phyloP scores from a whole-genome alignment of 805 yeast genomes.

The Ogataea haglerorum region DNA sequence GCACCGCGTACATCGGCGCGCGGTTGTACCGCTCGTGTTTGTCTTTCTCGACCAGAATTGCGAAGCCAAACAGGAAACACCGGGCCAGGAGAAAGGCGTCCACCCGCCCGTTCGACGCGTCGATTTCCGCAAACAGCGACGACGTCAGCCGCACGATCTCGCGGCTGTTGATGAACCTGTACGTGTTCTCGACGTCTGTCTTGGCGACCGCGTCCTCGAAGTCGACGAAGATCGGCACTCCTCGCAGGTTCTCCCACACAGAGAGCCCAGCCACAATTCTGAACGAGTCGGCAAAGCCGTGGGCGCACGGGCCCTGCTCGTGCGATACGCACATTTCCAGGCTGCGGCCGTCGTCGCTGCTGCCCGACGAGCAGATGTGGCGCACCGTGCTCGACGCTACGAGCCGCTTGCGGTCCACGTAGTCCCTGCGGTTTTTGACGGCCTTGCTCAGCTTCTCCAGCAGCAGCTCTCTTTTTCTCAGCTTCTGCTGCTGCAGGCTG shows the following conservation, averaged over 20 bases:
- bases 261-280: conserved; percentile 1
- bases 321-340: conserved; percentile 1
- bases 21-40: conserved; percentile 15
- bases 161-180: conserved; percentile 14
- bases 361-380: conserved; percentile 11
- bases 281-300: conserved; percentile 6
- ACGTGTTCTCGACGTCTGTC: conserved; percentile 11
- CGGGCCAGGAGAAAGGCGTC: conserved; percentile 12
- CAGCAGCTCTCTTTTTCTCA: conserved; percentile 9
- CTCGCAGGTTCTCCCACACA: conserved; percentile 12
- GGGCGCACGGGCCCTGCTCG: background rate
- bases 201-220: conserved; percentile 11
- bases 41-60: conserved; percentile 16
- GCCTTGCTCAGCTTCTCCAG: conserved; percentile 17
- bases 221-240: conserved; percentile 10
- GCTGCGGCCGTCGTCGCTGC: background rate
- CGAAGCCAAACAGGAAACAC: conserved; percentile 18
- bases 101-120: conserved; percentile 1
- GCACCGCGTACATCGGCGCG: conserved; percentile 15
- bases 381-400: conserved; percentile 19
- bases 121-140: conserved; percentile 8
- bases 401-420: conserved; percentile 17
- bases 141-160: conserved; percentile 11
- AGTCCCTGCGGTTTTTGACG: conserved; percentile 14
- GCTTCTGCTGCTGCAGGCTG: conserved; percentile 5